Evolutionary conservation across 2,329 filamentous ascomycete genomes (phyloP), one percentile per base, ranked within the genome.

Genomic region (Ophiognomonia clavigignenti-juglandacearum): DNA sequence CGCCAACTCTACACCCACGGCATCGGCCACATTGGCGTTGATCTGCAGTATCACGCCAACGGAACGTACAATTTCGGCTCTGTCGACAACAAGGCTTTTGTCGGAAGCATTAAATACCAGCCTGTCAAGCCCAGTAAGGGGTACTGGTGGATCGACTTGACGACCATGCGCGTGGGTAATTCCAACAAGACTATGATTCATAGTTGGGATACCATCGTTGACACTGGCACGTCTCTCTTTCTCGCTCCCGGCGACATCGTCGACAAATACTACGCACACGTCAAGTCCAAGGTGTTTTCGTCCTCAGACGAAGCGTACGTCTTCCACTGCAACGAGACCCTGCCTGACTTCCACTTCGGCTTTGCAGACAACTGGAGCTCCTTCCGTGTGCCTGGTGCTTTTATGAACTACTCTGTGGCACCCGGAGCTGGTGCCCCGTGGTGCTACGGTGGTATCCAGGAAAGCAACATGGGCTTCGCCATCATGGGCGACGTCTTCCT

Each of bases 401-500:
- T 71, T 49, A 65, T 83, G 20, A 64, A 64, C 36, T 65, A 61
- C 42, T 73, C 40, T 69, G 75, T 80, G 56, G 70, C 78, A 1
- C 62, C 70, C 13, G 65, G 74, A 20, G 63, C 72, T 11, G 65
- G 72, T 14, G 71, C 73, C 47, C 37, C 26, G 8, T 51, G 45
- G 45, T 93, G 88, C 73, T 91, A 80, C 63, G 88, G 88, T 46
- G 88, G 87, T 40, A 77, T 95, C 53, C 88, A 93, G 71, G 73
- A 68, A 27, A 48, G 45, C 19, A 64, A 71, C 36, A 65, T 64
- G 14, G 59, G 59, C 20, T 73, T 83, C 53, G 80, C 75, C 47
- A 88, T 95, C 59, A 78, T 91, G 47, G 88, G 88, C 9, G 86
- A 91, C 51, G 73, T 86, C 47, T 88, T 90, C 69, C 74, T 93